Base-by-base conservation (phyloP, 495 filamentous ascomycete genomes). In the Penicillium steckii region DNA sequence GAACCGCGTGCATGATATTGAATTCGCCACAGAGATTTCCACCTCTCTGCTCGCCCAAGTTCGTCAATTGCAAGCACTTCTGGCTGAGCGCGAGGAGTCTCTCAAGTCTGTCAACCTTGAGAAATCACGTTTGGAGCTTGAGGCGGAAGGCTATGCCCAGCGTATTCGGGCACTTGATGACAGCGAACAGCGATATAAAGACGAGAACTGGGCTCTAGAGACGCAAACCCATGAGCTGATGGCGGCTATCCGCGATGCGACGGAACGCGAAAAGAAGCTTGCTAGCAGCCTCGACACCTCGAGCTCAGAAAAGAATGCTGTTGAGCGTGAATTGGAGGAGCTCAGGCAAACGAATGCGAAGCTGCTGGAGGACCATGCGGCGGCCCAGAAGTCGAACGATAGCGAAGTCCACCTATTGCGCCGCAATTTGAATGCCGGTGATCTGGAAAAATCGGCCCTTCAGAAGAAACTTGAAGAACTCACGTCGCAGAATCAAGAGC, bases 171-270 rank as follows among this genome's bases (percentile, higher is more conserved):
- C 77, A 6, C 74, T 97, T 27, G 91, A 96, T 60, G 94, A 97
- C 67, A 95, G 87, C 60, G 94, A 98, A 71, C 87, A 91, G 66
- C 84, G 89, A 15, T 95, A 92, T 68, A 97, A 96, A 67, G 94
- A 98, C 63, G 93, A 96, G 65, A 98, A 97, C 62, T 98, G 94
- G 94, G 89, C 86, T 53, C 78, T 98, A 37, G 94, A 97, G 70
- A 91, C 91, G 1, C 85, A 88, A 57, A 81, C 90, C 22, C 94
- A 95, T 50, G 91, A 97, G 46, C 74, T 91, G 22, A 77, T 86
- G 53, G 80, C 87, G 7, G 69, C 79, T 13, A 75, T 81, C 40
- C 85, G 82, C 61, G 91, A 94, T 8, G 79, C 86, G 0, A 77
- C 84, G 7, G 89, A 90, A 58, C 85, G 85, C 45, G 91, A 96